Base-by-base conservation (phyloP, 139 green algal species). In the Chlamydomonas sphaeroides region DNA sequence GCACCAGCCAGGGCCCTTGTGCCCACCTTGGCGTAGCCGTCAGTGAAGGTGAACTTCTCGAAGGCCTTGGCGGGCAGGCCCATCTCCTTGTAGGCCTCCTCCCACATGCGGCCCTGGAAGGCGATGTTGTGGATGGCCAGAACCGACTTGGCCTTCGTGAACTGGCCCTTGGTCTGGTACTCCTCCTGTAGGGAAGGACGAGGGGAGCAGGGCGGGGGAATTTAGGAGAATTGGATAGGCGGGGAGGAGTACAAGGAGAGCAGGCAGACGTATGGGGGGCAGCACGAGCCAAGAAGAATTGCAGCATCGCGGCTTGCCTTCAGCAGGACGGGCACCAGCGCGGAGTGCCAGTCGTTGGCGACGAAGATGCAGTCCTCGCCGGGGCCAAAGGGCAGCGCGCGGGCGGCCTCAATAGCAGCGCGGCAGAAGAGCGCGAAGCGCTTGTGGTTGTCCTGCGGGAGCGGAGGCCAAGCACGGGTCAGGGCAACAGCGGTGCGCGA, bases 51-150 rank as follows among this genome's bases (percentile, higher is more conserved):
- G 59, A 99, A 96, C 72, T 91, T 91, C 17, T 78, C 53, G 25
- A 75, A 72, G 59, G 87, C 86, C 26, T 69, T 63, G 5, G 85
- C 57, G 25, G 97, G 96, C 45, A 99, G 88, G 65, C 80, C 80
- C 77, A 98, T 92, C 33, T 93, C 68, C 67, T 89, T 81, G 65
- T 94, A 98, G 20, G 88, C 84, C n/a, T 96, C 92, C 42, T 84
- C 69, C 90, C 91, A 98, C 92, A 99, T 99, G 70, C 96, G 93
- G 65, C 96, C 96, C 91, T 97, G 94, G 92, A 98, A 99, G 62
- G 96, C 95, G 79, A 99, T 98, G 93, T 99, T 99, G 94, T 99
- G 97, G 49, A 98, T 91, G 91, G 91, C 96, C 86, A 98, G 92
- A 15, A 94, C 93, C 33, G 68, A 67, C 91, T 96, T 97, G 85